These are phyloP conservation scores for Phytophthora capsici DNA, from an alignment of 352 stramenopile genomes.

Conservation along the genomic window DNA sequence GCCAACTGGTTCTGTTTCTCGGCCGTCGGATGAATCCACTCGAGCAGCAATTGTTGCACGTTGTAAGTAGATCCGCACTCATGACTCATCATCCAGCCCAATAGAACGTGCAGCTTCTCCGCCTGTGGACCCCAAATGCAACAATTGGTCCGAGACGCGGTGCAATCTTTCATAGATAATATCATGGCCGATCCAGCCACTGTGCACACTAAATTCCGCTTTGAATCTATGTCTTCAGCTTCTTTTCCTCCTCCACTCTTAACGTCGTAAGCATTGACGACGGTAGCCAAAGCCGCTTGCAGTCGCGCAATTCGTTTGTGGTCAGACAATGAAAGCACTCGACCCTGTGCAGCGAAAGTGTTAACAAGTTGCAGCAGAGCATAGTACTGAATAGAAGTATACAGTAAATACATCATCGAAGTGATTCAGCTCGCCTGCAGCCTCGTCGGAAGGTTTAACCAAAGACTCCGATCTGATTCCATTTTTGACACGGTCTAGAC, in stretches of 20 bases:
- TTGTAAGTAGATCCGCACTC: constrained; percentile 15
- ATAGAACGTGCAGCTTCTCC: constrained; percentile 52
- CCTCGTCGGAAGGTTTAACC: constrained; percentile 4
- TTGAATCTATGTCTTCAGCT: background rate
- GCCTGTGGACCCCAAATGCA: constrained; percentile 62
- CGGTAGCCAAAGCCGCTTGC: constrained; percentile 39
- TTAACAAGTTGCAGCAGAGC: constrained; percentile 6
- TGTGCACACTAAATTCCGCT: constrained; percentile 54
- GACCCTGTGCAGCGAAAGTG: constrained; percentile 18
- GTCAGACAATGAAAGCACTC: constrained; percentile 51
- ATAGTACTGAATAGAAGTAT: background rate
- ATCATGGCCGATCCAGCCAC: constrained; percentile 49
- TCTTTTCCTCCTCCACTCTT: background rate
- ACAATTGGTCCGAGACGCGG: constrained; percentile 52
- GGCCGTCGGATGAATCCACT: constrained; percentile 29
- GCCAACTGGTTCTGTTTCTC: constrained; percentile 63
- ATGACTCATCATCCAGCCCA: constrained; percentile 57
- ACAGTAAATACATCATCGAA: constrained; percentile 19
- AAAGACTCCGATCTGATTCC: constrained; percentile 34
- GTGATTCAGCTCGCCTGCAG: constrained; percentile 18
- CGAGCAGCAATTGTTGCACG: constrained; percentile 46
- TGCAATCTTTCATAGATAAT: constrained; percentile 51
- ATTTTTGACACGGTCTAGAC: constrained; percentile 3
- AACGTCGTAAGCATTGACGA: constrained; percentile 29
- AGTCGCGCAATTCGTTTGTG: constrained; percentile 71